Evolutionary conservation across 2,329 filamentous ascomycete species (phyloP), one percentile per base, ranked within the genome.

Genomic region (Cercospora sp.): DNA sequence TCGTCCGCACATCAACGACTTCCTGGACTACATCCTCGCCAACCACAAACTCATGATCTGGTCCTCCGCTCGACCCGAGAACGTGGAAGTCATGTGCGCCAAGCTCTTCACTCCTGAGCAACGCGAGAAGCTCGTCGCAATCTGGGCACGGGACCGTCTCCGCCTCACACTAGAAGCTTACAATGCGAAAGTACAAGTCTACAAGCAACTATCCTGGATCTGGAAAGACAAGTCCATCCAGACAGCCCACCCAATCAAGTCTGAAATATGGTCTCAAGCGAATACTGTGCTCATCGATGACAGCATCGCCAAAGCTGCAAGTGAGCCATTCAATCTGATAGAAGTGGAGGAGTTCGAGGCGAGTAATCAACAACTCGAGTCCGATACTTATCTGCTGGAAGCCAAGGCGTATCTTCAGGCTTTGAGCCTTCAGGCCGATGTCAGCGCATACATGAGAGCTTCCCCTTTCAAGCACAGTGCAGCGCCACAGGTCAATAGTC

Each of bases 281-380:
- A 97, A 98, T 79, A 98, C 95, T 0, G 85, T 98, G 6, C 84
- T 99, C 28, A 88, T 98, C 45, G 95, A 99, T 74, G 95, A 98
- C 80, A 92, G 90, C 32, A 74, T 81, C 1, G 85, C 94, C 75
- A 99, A 98, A 82, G 94, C 90, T 0, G 85, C 87, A 28, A 90
- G 86, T 65, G 92, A 99, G 79, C 95, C 95, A 0, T 87, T 88
- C 81, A 98, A 98, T 74, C 85, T 95, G 24, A 81, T 98, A 9
- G 83, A 89, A 71, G 85, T 98, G 24, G 91, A 93, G 0, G 93
- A 96, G 79, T 97, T 95, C 76, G 78, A 79, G 2, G 61, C n/a
- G 3, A 8, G 2, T 87, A 85, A 3, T 71, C 12, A 68, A 83
- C 78, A 34, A 77, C 81, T 3, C 77, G 81, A 49, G 61, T 74